phyloP scores from a whole-genome alignment of 176 grass and related monocot genomes.

The Triticum monococcum region DNA sequence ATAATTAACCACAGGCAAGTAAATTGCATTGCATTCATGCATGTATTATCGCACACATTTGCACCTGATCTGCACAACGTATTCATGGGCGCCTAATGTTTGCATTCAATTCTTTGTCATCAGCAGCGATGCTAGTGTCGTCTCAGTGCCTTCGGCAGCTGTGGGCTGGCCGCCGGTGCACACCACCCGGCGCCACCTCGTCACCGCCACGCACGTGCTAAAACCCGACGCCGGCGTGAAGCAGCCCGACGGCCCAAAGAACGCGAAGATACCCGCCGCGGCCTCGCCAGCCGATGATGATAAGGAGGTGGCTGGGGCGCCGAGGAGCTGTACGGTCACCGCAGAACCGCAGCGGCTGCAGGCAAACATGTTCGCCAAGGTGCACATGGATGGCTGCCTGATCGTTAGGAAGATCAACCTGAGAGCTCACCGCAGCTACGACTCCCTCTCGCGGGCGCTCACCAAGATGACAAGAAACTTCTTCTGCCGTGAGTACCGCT shows the following conservation, averaged over 20 bases:
- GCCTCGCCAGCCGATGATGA: neutral
- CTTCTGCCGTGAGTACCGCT: conserved; percentile 52
- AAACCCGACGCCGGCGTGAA: neutral
- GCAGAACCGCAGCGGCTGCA: neutral
- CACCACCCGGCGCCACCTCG: conserved; percentile 51
- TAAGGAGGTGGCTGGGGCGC: neutral
- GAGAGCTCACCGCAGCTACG: conserved; percentile 54
- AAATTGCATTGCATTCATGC: neutral
- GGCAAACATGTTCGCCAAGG: conserved; percentile 76
- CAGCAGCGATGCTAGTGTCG: conserved; percentile 1
- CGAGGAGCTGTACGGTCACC: neutral
- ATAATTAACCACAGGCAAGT: neutral
- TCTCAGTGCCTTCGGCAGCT: neutral
- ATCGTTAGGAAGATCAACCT: conserved; percentile 87
- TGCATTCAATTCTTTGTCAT: conserved; percentile 1
- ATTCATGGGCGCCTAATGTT: neutral
- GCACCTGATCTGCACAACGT: neutral
- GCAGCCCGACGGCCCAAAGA: neutral
- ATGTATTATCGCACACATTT: neutral
- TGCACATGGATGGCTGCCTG: conserved; percentile 66
- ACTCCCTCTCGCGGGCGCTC: conserved; percentile 53
- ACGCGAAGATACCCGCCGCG: neutral
- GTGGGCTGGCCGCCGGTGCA: conserved; percentile 81
- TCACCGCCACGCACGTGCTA: neutral
- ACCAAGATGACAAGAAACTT: conserved; percentile 71